Evolutionary conservation across 2,329 filamentous ascomycete species (phyloP), one percentile per base, ranked within the genome.

Genomic region (Cordyceps javanica): DNA sequence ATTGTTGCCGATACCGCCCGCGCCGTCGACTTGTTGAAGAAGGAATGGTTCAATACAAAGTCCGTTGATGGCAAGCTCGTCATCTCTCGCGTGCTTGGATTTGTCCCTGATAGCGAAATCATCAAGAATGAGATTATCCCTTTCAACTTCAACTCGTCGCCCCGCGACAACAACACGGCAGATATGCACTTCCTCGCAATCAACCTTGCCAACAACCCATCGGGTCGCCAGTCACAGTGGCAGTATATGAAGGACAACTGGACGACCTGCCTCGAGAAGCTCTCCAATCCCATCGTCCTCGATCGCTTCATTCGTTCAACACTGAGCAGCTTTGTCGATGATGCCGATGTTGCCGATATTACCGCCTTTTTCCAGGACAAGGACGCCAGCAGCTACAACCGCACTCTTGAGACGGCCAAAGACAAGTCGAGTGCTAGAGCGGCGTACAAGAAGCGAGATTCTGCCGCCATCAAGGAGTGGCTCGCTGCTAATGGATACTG

Each of bases 51-150:
- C 62, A 86, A 79, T 52, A 94, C 91, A 13, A 87, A 88, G 54
- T 90, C 91, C 8, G 86, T 97, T 38, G 94, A 97, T 66, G 92
- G 91, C 65, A 95, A 92, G 73, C 91, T 96, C 64, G 89, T 96
- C 62, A 88, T 85, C 63, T 82, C 97, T 3, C 78, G 82, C 38
- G 84, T 89, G 4, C 81, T 99, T 45, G 91, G 91, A 34, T 83
- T 86, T 39, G 85, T 89, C 21, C 86, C 87, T 65, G 83, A 90
- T 57, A 69, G 74, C 11, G 82, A 85, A 10, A 76, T 97, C 30
- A 85, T 95, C 45, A 76, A 81, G 58, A 73, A 73, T 73, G 87
- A 67, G 79, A 86, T 81, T 68, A 88, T 78, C 65, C 87, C 73
- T 82, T 97, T 92, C 73, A 88, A 96, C 72, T 92, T 90, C 64